Base-by-base conservation (phyloP, 2,329 filamentous ascomycete species). In the Kalmusia sp. region DNA sequence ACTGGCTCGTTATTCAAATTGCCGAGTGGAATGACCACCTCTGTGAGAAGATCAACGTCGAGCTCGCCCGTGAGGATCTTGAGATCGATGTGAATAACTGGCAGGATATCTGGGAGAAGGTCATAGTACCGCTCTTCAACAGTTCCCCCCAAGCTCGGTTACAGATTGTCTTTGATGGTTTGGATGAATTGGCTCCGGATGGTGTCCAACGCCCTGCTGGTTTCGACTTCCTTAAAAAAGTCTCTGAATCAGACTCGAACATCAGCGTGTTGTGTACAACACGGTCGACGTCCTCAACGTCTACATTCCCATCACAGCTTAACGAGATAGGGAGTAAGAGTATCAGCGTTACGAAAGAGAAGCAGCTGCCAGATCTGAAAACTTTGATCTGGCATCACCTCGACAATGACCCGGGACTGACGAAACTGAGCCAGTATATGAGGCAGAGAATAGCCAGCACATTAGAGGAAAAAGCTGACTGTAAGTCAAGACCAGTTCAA, bases 401-500 rank as follows among this genome's bases (percentile, higher is more conserved):
- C 3, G 43, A 46, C 17, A 46, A 46, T 14, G 22, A 46, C 12
- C 11, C n/a, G 2, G 30, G 31, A 12, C n/a, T 46, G 21, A 46
- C 33, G 30, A 46, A 46, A 17, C 22, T 46, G 43, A 46, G 43
- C 22, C 30, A 46, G 15, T 46, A 46, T 35, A 46, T 46, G 43
- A 46, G 43, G 30, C 43, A 35, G 21, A 46, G 30, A 27, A 22
- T 46, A 7, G 24, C 43, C 5, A 46, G 31, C 27, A 46, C 43
- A 17, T 22, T 46, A 9, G 43, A 46, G 8, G 43, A 46, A 12
- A 46, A 35, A 12, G 43, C 43, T 14, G 43, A 46, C 19, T 46
- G 43, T 24, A 39, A 39, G 37, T 39, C 9, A 37, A 2, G n/a
- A n/a, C n/a, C n/a, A n/a, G n/a, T n/a, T n/a, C n/a, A n/a, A n/a